Evolutionary conservation across 108 stramenopile species (phyloP), one percentile per base, ranked within the genome.

Genomic region (Hondaea fermentalgiana): DNA sequence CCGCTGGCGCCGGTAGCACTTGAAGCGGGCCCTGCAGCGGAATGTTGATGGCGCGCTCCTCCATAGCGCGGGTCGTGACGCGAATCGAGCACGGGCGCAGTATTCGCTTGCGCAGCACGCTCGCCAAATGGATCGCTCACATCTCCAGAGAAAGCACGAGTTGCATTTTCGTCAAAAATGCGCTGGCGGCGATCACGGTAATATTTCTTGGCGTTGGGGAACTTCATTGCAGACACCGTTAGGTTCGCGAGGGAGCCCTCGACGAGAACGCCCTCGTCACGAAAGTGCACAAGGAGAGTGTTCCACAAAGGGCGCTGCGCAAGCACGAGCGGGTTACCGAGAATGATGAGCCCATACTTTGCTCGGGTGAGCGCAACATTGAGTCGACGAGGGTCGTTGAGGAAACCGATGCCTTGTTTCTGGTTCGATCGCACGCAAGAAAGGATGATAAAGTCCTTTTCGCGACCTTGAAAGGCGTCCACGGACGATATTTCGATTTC

Each of bases 341-440:
- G 87, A 6, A 99, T 88, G 72, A 98, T 95, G 55, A 98, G 90
- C 16, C 99, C 99, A 88, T 97, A 92, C 88, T 96, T 95, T 58
- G 99, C 99, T 42, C 99, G 94, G 23, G 99, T 99, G 57, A 99
- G 94, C 53, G 99, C 98, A 14, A 99, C 99, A 94, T 99, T 99
- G 88, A 99, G 94, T 92, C 99, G 97, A 58, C 99, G 96, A 35
- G 99, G 99, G 91, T 99, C 99, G 35, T 95, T 95, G 8, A 99
- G 91, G 92, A 99, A 99, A 49, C 99, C 99, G 89, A 99, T 98
- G 14, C 98, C 98, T 88, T 98, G 97, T 64, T 95, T 94, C 91
- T 98, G 97, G 92, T 97, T 98, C 28, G 98, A 98, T 87, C 99
- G 97, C 45, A 99, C 99, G 91, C 99, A 99, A 12, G 97, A 97